Conservation (phyloP, 2,329 filamentous ascomycete genomes). For the Colletotrichum incanum region DNA sequence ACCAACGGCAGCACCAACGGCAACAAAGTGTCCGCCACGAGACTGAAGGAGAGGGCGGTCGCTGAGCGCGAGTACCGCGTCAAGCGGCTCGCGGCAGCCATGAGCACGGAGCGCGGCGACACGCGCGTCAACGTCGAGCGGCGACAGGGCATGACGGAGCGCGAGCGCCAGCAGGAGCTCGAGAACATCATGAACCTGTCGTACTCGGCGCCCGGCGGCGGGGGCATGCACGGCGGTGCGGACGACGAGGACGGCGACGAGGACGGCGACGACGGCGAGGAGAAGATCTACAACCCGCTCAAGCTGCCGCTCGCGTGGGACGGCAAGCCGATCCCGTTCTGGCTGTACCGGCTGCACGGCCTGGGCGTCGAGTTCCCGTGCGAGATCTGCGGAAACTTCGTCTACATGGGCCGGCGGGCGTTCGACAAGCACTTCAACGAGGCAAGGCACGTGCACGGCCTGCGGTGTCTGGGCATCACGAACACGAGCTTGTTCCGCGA, state of each 20-base stretch:
- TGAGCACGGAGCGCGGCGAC: slow-evolving; percentile 90
- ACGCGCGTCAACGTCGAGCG: slow-evolving; percentile 96
- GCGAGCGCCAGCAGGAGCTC: slow-evolving; percentile 93
- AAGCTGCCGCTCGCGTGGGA: slow-evolving; percentile 98
- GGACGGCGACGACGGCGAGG: slow-evolving; percentile 83
- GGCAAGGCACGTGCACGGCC: slow-evolving; percentile 89
- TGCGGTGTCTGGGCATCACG: slow-evolving; percentile 94
- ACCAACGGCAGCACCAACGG: slow-evolving; percentile 48
- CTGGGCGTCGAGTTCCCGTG: slow-evolving; percentile 95
- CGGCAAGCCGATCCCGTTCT: slow-evolving; percentile 98
- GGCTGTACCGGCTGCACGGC: slow-evolving; percentile 97
- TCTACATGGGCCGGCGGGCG: slow-evolving; percentile 96
- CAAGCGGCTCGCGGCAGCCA: slow-evolving; percentile 83
- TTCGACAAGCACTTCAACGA: slow-evolving; percentile 99
- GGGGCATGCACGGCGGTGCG: slow-evolving; percentile 45
- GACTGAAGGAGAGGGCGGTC: slow-evolving; percentile 89
- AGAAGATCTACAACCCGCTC: slow-evolving; percentile 95
- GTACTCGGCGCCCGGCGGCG: slow-evolving; percentile 59
- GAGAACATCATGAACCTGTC: slow-evolving; percentile 81
- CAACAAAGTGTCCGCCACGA: slow-evolving; percentile 58
- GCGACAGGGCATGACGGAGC: slow-evolving; percentile 96
- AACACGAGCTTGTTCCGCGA: slow-evolving; percentile 94
- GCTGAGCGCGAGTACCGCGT: slow-evolving; percentile 91
- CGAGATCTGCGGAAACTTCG: slow-evolving; percentile 97
- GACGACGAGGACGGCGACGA: slow-evolving; percentile 67